Percentiles rank a stretch among this genome's conserved stretches.
These are phyloP conservation scores for Alnus rubra DNA, from an alignment of 306 rosid species.

Conservation along the genomic window DNA sequence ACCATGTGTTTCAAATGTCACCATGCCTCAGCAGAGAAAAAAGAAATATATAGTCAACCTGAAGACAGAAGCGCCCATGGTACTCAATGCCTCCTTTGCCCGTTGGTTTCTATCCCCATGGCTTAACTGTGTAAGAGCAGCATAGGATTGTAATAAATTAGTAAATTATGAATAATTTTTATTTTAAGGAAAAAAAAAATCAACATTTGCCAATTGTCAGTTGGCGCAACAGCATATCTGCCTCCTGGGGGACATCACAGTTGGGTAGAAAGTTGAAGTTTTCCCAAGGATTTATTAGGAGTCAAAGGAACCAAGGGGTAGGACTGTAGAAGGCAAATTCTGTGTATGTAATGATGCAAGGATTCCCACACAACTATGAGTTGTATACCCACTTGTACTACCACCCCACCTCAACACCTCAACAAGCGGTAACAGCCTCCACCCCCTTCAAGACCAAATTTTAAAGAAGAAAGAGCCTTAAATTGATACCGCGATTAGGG, in stretches of 20 bases:
- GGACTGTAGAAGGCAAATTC: neutral
- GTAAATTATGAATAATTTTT: neutral
- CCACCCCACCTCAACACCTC: conserved; percentile 14
- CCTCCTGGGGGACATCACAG: conserved; percentile 13
- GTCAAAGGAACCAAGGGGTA: neutral
- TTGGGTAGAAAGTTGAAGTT: neutral
- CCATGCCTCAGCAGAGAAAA: conserved; percentile 17
- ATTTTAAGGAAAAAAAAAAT: neutral
- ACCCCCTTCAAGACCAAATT: conserved; percentile 16
- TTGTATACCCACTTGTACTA: neutral
- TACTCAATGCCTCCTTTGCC: conserved; percentile 75
- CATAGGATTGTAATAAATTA: conserved; percentile 18
- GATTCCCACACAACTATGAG: neutral
- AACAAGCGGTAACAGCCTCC: neutral
- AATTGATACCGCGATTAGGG: conserved; percentile 15
- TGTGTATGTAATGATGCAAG: neutral
- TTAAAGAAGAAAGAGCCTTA: conserved; percentile 8
- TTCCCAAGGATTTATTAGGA: neutral
- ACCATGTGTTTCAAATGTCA: conserved; percentile 1
- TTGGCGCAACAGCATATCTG: conserved; percentile 16
- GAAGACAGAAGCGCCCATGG: conserved; percentile 98
- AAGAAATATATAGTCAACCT: conserved; percentile 54
- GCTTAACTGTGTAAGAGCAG: conserved; percentile 56
- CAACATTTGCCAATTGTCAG: conserved; percentile 3
- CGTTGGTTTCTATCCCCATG: conserved; percentile 73